Evolutionary conservation across 345 rosid genomes (phyloP), one percentile per base, ranked within the genome.

Genomic region (Salix koriyanagi): DNA sequence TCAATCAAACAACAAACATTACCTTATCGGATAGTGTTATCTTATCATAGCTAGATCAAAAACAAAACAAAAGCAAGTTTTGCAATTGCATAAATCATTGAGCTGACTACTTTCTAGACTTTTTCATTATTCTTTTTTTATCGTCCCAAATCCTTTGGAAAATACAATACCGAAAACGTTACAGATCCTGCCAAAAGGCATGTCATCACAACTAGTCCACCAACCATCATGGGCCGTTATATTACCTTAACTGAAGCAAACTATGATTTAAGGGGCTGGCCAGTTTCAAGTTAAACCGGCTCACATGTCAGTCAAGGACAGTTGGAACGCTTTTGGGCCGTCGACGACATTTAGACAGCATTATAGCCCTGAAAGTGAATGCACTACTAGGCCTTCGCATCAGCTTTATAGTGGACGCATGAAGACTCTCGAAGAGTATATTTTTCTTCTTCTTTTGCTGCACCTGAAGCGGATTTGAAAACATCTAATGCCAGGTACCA

Each of bases 1-100:
- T 79, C 76, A 66, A 71, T 75, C 88, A 64, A 44, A 79, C 85
- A 83, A 69, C 64, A 70, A 61, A 78, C 76, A 76, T 58, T 67
- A 71, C 80, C 79, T 77, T 78, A 85, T 80, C 79, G 67, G 83
- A 80, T 77, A 76, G 79, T 76, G 58, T 64, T 68, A 52, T 19
- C 58, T 52, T 52, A 52, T 52, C 58, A 52, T 52, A 19, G 58
- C 58, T 52, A 18, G 34, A 67, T 78, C 81, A 75, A 50, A 5
- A 26, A 39, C 30, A 44, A 73, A 6, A 44, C 60, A 65, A 11
- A 21, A 15, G 36, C 25, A 76, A 81, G 79, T 56, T 2, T 54
- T 36, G 75, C 36, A 37, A 32, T 76, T 73, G 42, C 69, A 70
- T 69, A 72, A 74, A 87, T 76, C 64, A 75, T 71, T 76, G 69